A percentile compares a stretch with the other conserved stretches of the same genome.
Conservation (phyloP, 768 basidiomycete genomes). For the Lentinus brumalis region DNA sequence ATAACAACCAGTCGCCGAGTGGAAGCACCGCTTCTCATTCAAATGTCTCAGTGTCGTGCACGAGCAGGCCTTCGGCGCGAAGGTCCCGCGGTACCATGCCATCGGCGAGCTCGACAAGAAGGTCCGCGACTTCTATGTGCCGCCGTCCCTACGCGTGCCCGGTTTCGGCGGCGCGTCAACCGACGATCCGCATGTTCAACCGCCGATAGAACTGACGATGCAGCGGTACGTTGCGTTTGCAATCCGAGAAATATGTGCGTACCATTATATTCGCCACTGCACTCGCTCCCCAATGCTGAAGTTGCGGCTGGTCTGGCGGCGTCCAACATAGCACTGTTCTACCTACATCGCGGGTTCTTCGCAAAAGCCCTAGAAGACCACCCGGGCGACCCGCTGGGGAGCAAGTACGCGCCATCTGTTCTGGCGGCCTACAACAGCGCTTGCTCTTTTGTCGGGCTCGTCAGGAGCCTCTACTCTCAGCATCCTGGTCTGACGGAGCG, state of each 20-base stretch:
- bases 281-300: background rate
- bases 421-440: conserved; percentile 71
- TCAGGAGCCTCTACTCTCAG: conserved; percentile 65
- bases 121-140: conserved; percentile 63
- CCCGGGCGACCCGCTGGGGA: conserved; percentile 65
- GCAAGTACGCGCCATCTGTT: conserved; percentile 69
- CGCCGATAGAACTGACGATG: conserved; percentile 56
- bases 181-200: conserved; percentile 18
- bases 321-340: conserved; percentile 53
- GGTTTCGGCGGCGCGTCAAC: conserved; percentile 51
- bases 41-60: conserved; percentile 66
- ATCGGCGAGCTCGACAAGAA: conserved; percentile 69
- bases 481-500: conserved; percentile 67
- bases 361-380: conserved; percentile 67
- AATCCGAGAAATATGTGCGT: conserved; percentile 68
- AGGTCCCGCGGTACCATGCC: conserved; percentile 58
- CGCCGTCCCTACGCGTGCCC: conserved; percentile 62
- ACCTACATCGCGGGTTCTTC: conserved; percentile 77
- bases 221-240: conserved; percentile 68
- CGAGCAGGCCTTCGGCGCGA: conserved; percentile 69
- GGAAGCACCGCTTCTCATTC: conserved; percentile 69
- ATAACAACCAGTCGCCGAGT: conserved; percentile 51
- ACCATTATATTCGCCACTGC: too few species aligned
- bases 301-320: background rate
- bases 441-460: conserved; percentile 65